Conservation (phyloP, 345 rosid species). For the Lepidium didymum region DNA sequence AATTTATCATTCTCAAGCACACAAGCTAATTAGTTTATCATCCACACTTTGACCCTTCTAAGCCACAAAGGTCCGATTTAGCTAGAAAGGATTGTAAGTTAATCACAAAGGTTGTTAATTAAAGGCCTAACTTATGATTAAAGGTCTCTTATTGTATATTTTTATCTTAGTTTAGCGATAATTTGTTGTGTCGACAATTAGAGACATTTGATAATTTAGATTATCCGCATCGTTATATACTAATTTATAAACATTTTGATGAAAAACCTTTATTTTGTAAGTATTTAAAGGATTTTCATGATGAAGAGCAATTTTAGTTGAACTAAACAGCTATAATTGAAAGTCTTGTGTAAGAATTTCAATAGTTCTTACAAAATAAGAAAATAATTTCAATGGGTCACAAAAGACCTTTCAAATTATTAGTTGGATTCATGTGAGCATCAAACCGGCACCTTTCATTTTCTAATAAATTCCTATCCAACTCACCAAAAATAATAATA, state of each 20-base stretch:
- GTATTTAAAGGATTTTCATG: background rate
- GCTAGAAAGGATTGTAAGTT: background rate
- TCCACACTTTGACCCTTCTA: background rate
- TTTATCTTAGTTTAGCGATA: background rate
- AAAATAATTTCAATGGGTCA: background rate
- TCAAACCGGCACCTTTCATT: slow-evolving; percentile 29
- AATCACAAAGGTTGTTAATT: background rate
- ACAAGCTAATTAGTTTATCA: background rate
- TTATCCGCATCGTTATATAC: background rate
- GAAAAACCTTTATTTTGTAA: background rate
- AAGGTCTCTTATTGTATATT: background rate
- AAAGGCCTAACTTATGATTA: background rate
- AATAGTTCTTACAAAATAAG: background rate
- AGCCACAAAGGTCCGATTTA: background rate
- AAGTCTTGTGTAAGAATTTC: slow-evolving; percentile 4
- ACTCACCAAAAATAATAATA: background rate
- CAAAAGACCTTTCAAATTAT: slow-evolving; percentile 18
- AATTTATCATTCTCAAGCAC: background rate
- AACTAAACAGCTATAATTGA: background rate
- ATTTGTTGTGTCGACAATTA: background rate
- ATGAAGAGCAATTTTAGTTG: background rate
- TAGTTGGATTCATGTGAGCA: slow-evolving; percentile 29
- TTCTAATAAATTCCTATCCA: slow-evolving; percentile 27
- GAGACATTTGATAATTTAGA: background rate
- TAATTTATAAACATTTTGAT: background rate